Percentiles rank a stretch among this genome's conserved stretches.
These are phyloP conservation scores for Didymella lethalis DNA, from an alignment of 2,329 filamentous ascomycete species.

Conservation along the genomic window DNA sequence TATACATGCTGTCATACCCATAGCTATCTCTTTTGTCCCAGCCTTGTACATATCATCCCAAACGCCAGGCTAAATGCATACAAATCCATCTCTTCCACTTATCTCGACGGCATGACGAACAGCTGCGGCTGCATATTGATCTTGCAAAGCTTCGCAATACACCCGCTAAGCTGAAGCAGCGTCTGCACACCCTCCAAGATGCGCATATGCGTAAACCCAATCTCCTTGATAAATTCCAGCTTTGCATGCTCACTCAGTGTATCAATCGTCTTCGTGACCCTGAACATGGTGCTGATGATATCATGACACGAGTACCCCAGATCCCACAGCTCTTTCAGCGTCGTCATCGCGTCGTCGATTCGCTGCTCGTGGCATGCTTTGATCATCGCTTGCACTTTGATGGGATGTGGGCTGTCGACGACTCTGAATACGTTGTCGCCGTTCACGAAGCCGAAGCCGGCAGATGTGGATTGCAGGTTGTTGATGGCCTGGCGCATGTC, in stretches of 20 bases:
- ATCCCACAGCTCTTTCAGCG: conserved; percentile 88
- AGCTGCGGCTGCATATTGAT: conserved; percentile 94
- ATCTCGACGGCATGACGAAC: conserved; percentile 62
- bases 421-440: conserved; percentile 98
- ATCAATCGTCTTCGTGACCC: conserved; percentile 94
- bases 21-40: background rate
- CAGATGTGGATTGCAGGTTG: conserved; percentile 91
- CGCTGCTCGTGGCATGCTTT: conserved; percentile 95
- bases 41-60: conserved; percentile 23
- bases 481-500: conserved; percentile 99
- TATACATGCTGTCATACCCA: background rate
- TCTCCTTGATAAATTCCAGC: conserved; percentile 97
- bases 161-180: conserved; percentile 90
- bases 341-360: conserved; percentile 85
- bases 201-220: conserved; percentile 99
- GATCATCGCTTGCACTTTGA: conserved; percentile 98
- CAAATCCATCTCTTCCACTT: conserved; percentile 7
- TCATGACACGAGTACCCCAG: conserved; percentile 98
- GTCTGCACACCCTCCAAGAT: conserved; percentile 98
- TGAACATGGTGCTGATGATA: conserved; percentile 99
- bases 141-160: conserved; percentile 87
- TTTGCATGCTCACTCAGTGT: conserved; percentile 93
- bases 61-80: conserved; percentile 46
- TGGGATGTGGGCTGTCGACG: conserved; percentile 94
- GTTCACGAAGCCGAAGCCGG: conserved; percentile 95